phyloP scores from a whole-genome alignment of 192 early-diverging fungal species.

The Coemansia nantahalensis region DNA sequence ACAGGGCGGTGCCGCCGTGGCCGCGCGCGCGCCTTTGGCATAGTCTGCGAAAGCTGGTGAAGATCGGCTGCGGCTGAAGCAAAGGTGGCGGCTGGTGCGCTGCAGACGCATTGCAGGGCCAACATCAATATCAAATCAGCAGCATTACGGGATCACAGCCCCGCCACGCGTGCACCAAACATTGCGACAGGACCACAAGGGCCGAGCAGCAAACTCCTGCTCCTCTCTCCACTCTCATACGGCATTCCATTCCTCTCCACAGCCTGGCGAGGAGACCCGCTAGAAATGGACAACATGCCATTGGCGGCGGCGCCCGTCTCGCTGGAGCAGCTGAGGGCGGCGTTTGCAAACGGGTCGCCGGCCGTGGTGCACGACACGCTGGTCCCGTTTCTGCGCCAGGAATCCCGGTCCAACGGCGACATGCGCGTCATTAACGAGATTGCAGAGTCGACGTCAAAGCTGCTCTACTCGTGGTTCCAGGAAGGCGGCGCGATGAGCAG shows the following conservation, averaged over 20 bases:
- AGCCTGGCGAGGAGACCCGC: too few relatives aligned
- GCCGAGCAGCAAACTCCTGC: too few relatives aligned
- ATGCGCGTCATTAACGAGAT: slow-evolving; percentile 33
- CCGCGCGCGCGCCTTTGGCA: slow-evolving; percentile 28
- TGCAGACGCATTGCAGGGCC: too few relatives aligned
- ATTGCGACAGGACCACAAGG: too few relatives aligned
- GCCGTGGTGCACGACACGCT: slow-evolving; percentile 23
- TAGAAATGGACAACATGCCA: not conserved
- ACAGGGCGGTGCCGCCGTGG: slow-evolving; percentile 26
- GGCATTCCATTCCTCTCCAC: too few relatives aligned
- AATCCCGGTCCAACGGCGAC: slow-evolving; percentile 32
- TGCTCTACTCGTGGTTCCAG: slow-evolving; percentile 41
- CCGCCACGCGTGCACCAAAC: too few relatives aligned
- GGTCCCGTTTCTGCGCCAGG: slow-evolving; percentile 29
- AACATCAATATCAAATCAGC: too few relatives aligned
- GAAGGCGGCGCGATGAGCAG: slow-evolving; percentile 29
- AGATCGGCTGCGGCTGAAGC: too few relatives aligned
- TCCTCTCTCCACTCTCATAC: too few relatives aligned
- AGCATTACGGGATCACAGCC: too few relatives aligned
- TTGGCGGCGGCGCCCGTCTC: slow-evolving; percentile 10
- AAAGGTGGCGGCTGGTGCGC: too few relatives aligned
- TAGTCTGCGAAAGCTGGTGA: too few relatives aligned
- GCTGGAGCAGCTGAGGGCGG: slow-evolving; percentile 31
- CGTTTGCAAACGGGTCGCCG: slow-evolving; percentile 31
- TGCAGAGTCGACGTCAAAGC: slow-evolving; percentile 14